Conservation (phyloP, 176 grass and related monocot species). For the Avena insularis region DNA sequence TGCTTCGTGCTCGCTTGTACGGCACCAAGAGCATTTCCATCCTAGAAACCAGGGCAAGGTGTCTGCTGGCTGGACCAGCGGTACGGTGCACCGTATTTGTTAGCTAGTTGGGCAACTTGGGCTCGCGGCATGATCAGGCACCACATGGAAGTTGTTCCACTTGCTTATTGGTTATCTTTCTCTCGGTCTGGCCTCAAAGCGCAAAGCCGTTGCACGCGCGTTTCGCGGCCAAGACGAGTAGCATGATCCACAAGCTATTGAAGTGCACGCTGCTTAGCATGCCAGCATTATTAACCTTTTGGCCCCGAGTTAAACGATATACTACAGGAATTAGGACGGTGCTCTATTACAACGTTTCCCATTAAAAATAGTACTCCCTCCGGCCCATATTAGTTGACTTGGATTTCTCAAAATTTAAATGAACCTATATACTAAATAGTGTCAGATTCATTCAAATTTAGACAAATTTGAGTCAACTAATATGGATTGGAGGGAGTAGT, state of each 20-base stretch:
- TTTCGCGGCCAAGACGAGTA: not conserved
- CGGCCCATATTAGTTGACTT: no score
- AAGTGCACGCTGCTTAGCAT: not conserved
- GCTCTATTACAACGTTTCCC: not conserved
- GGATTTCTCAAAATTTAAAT: no score
- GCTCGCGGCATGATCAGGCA: not conserved
- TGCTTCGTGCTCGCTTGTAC: not conserved
- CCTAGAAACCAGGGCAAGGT: conserved; percentile 45
- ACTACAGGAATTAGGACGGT: not conserved
- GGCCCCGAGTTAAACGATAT: not conserved
- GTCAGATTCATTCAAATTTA: no score
- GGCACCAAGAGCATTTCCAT: conserved; percentile 15
- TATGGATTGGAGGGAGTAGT: no score
- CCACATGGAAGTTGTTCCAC: conserved; percentile 36
- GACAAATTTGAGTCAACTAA: no score
- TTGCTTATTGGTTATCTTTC: not conserved
- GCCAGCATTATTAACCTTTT: not conserved
- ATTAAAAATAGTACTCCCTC: no score
- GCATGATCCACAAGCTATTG: conserved; percentile 20
- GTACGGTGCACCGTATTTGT: conserved; percentile 20
- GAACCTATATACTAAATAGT: no score
- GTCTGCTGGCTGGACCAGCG: conserved; percentile 45
- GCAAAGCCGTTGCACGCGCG: not conserved
- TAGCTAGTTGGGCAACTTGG: conserved; percentile 16
- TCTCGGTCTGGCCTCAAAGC: not conserved